These are phyloP conservation scores for Grosmannia huntii DNA, from an alignment of 2,329 filamentous ascomycete species.

Conservation along the genomic window DNA sequence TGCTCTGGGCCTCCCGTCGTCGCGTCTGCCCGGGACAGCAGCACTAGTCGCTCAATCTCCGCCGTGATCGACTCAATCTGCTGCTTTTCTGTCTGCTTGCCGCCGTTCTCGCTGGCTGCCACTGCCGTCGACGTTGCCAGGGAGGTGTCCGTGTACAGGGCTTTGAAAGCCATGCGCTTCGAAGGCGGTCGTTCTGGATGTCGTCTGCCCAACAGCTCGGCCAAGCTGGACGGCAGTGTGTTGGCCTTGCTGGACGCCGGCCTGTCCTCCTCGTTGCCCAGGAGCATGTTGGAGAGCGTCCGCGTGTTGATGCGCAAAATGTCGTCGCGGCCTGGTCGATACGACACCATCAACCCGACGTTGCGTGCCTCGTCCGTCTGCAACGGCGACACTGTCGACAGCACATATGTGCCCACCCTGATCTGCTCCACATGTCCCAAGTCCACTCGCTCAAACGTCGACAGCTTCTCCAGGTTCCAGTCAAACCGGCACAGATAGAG, in stretches of 20 bases:
- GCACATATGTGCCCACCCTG: constrained; percentile 78
- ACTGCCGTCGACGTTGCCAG: constrained; percentile 19
- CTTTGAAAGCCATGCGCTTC: constrained; percentile 40
- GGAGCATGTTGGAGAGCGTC: constrained; percentile 47
- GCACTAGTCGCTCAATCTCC: constrained; percentile 60
- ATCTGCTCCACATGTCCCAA: constrained; percentile 61
- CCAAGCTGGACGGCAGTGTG: constrained; percentile 20
- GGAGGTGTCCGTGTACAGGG: constrained; percentile 39
- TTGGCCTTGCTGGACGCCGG: constrained; percentile 16
- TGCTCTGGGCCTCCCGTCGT: constrained; percentile 24
- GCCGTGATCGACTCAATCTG: constrained; percentile 53
- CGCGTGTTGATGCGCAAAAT: constrained; percentile 74
- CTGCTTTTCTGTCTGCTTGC: constrained; percentile 38
- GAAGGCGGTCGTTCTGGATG: constrained; percentile 16
- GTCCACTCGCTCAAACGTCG: constrained; percentile 77
- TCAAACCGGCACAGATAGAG: constrained; percentile 87
- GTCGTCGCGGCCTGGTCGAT: constrained; percentile 58
- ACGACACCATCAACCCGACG: constrained; percentile 70
- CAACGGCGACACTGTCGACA: constrained; percentile 65
- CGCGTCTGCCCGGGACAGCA: constrained; percentile 30
- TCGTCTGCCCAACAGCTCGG: constrained; percentile 25
- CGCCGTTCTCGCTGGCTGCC: constrained; percentile 25
- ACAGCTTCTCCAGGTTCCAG: constrained; percentile 90
- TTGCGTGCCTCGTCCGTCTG: constrained; percentile 71
- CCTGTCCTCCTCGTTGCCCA: constrained; percentile 15